phyloP scores from a whole-genome alignment of 2,329 filamentous ascomycete species.

The Berkeleyomyces basicola region DNA sequence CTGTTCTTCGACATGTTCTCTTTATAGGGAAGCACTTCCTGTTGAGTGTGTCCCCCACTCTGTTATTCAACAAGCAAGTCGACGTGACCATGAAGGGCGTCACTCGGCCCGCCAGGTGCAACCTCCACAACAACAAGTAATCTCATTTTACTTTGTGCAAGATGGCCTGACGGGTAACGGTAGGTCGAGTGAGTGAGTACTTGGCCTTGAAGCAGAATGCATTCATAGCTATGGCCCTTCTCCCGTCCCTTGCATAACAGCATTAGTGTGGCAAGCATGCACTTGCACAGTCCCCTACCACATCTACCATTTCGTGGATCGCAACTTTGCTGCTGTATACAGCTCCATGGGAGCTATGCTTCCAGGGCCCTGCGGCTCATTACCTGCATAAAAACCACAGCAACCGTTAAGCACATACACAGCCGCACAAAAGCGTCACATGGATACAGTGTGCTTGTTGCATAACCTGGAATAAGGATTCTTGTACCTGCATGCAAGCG shows the following conservation, averaged over 20 bases:
- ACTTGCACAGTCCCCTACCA: not conserved
- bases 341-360: not conserved
- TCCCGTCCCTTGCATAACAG: not conserved
- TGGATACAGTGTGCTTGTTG: not conserved
- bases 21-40: not conserved
- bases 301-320: not conserved
- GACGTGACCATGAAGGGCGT: not conserved
- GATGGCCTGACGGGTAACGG: no score
- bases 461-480: not conserved
- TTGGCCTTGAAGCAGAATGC: not conserved
- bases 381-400: not conserved
- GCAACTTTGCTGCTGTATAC: not conserved
- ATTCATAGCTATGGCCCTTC: not conserved
- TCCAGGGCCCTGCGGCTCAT: not conserved
- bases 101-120: not conserved
- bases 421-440: not conserved
- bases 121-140: not conserved
- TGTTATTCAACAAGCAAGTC: not conserved
- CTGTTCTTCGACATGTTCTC: no score
- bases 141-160: not conserved
- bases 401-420: not conserved
- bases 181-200: no score
- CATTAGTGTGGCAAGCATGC: no score
- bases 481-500: not conserved
- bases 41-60: not conserved